phyloP scores from a whole-genome alignment of 345 rosid species.

The Linum tenue region DNA sequence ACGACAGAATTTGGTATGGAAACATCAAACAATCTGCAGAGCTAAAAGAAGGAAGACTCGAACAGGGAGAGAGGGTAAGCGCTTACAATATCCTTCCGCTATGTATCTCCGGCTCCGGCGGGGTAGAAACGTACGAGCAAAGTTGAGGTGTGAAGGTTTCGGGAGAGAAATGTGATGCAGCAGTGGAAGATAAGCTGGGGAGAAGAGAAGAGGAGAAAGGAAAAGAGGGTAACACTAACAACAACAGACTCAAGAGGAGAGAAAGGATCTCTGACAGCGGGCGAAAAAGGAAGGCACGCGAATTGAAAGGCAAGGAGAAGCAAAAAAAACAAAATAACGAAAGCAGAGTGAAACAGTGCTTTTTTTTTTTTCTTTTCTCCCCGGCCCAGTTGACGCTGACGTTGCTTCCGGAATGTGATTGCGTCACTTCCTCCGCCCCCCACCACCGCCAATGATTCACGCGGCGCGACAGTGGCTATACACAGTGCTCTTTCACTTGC shows the following conservation, averaged over 20 bases:
- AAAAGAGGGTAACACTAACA: not conserved
- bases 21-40: too few species aligned
- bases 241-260: not conserved
- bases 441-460: not conserved
- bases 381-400: constrained; percentile 7
- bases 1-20: not conserved
- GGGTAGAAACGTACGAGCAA: not conserved
- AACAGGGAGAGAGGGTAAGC: not conserved
- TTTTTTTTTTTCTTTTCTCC: not conserved
- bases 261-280: constrained; percentile 25
- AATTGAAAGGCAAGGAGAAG: constrained; percentile 1
- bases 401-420: constrained; percentile 15
- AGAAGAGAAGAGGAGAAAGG: not conserved
- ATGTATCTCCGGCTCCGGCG: constrained; percentile 19
- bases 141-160: too few species aligned
- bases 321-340: not conserved
- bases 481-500: too few species aligned
- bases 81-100: constrained; percentile 19
- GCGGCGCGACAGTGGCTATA: not conserved
- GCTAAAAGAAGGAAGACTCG: not conserved
- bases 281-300: constrained; percentile 28
- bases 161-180: too few species aligned
- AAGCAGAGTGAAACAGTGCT: not conserved
- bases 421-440: constrained; percentile 16
- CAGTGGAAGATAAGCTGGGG: too few species aligned